Conservation (phyloP, 2,329 filamentous ascomycete species). For the Monosporascus sp. region DNA sequence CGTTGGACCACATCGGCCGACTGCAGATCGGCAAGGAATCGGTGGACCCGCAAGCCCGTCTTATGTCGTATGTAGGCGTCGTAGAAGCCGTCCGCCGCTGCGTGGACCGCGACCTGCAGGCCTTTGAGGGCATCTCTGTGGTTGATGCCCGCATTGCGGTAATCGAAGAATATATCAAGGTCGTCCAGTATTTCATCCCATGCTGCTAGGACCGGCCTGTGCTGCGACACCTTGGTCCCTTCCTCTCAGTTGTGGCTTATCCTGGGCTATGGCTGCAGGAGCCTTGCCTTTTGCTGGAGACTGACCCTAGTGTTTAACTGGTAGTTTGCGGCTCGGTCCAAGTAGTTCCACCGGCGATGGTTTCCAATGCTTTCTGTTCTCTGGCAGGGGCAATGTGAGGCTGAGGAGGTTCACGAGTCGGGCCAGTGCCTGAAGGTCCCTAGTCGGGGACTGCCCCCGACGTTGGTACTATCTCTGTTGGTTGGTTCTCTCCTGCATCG, state of each 20-base stretch:
- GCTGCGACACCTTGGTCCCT: background rate
- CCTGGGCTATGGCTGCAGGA: background rate
- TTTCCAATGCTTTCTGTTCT: conserved; percentile 12
- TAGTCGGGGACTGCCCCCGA: background rate
- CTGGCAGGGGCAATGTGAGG: conserved; percentile 12
- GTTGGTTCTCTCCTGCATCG: conserved; percentile 10
- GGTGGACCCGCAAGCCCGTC: conserved; percentile 48
- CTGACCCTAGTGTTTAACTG: background rate
- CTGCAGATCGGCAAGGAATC: conserved; percentile 50
- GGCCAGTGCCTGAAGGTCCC: background rate
- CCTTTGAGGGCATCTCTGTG: conserved; percentile 51
- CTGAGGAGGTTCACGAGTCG: conserved; percentile 6
- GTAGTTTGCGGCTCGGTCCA: conserved; percentile 6
- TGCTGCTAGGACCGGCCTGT: conserved; percentile 5
- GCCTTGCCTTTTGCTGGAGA: background rate
- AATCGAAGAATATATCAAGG: conserved; percentile 25
- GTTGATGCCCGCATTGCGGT: conserved; percentile 35
- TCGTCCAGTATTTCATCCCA: conserved; percentile 17
- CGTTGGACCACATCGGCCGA: conserved; percentile 42
- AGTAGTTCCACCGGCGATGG: conserved; percentile 4
- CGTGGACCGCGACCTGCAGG: conserved; percentile 49
- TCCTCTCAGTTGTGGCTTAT: background rate
- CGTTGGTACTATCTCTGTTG: conserved; percentile 3
- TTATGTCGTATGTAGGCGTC: conserved; percentile 47
- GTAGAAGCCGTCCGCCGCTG: conserved; percentile 50